These are phyloP conservation scores for Citrus medica DNA, from an alignment of 345 rosid genomes.

Conservation along the genomic window DNA sequence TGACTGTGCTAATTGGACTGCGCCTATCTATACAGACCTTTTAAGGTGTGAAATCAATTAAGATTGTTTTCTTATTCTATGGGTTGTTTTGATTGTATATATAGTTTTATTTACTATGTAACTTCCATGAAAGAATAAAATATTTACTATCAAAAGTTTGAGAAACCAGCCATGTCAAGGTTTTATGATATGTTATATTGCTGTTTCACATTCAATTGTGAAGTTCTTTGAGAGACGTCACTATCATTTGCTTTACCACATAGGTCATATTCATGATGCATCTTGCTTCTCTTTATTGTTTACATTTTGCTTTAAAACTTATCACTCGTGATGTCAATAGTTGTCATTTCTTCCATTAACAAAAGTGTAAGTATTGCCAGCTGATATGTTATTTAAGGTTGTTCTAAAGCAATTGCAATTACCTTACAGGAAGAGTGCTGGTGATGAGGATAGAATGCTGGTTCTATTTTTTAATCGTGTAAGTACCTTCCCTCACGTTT, in stretches of 20 bases:
- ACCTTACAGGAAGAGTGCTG: slow-evolving; percentile 64
- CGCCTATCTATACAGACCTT: slow-evolving; percentile 77
- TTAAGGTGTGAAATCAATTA: slow-evolving; percentile 40
- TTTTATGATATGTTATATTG: background rate
- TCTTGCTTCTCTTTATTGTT: background rate
- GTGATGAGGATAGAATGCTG: slow-evolving; percentile 92
- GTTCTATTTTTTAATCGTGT: slow-evolving; percentile 74
- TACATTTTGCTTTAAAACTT: background rate
- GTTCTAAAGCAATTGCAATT: slow-evolving; percentile 12
- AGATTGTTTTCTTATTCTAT: background rate
- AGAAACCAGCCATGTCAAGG: background rate
- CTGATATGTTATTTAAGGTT: background rate
- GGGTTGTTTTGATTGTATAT: background rate
- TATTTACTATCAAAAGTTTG: background rate
- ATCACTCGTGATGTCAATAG: background rate
- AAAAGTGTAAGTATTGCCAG: background rate
- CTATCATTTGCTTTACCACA: background rate
- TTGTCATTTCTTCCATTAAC: background rate
- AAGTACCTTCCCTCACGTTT: slow-evolving; percentile 11
- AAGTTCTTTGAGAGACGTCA: background rate
- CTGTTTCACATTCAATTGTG: background rate
- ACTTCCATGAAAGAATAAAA: background rate
- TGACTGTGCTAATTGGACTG: slow-evolving; percentile 94
- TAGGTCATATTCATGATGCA: background rate
- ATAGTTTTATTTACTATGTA: background rate